These are phyloP conservation scores for Pichia rugopelliculosa DNA, from an alignment of 805 yeast species.

Conservation along the genomic window DNA sequence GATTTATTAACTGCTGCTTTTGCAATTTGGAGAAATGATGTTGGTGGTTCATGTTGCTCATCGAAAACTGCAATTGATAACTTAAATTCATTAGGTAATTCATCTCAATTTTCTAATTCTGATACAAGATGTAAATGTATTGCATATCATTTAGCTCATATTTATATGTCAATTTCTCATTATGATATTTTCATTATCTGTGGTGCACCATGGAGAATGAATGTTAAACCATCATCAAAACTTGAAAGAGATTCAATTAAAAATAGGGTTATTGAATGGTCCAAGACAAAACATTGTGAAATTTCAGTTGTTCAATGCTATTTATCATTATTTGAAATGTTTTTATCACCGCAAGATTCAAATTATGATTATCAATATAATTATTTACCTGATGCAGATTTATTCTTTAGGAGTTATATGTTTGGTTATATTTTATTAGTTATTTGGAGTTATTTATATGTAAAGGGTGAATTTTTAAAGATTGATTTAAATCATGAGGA, in stretches of 20 bases:
- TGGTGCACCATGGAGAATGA: conserved; percentile 79
- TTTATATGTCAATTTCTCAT: conserved; percentile 63
- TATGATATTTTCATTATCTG: conserved; percentile 73
- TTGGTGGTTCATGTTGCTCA: conserved; percentile 32
- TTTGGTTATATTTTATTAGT: conserved; percentile 36
- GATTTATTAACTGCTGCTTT: conserved; percentile 62
- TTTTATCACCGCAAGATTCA: conserved; percentile 45
- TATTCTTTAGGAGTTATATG: conserved; percentile 37
- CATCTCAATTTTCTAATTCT: conserved; percentile 27
- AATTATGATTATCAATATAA: conserved; percentile 34
- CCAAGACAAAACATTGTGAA: conserved; percentile 40
- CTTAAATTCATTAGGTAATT: conserved; percentile 20
- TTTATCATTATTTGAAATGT: conserved; percentile 54
- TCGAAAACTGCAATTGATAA: conserved; percentile 28
- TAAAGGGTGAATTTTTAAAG: conserved; percentile 33
- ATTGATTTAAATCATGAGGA: conserved; percentile 27
- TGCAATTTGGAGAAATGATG: conserved; percentile 58
- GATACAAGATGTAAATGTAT: conserved; percentile 56
- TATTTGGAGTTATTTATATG: conserved; percentile 47
- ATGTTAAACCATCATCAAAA: conserved; percentile 46
- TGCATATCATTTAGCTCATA: conserved; percentile 66
- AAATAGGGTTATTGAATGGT: conserved; percentile 46
- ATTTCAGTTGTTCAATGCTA: conserved; percentile 55
- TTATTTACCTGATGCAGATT: conserved; percentile 47
- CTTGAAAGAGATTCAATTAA: conserved; percentile 43